Evolutionary conservation across 2,329 filamentous ascomycete species (phyloP), one percentile per base, ranked within the genome.

Genomic region (Xylariaceae sp.): DNA sequence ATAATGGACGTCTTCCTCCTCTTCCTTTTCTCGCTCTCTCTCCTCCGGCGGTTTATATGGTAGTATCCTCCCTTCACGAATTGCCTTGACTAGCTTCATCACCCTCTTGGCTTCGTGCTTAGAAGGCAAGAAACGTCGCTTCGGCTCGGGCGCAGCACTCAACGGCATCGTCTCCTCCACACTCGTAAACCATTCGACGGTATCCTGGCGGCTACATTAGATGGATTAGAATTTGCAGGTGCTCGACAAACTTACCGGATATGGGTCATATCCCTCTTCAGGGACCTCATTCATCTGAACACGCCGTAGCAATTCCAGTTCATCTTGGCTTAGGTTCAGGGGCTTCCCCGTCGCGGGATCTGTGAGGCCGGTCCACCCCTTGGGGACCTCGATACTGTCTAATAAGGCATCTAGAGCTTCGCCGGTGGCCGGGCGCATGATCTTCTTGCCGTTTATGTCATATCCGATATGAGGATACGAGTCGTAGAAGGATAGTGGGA

Each of bases 391-490:
- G 67, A 99, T 99, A 75, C 90, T 97, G 68, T 99, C 93, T 9
- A 99, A 81, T 43, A 99, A 81, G 12, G 92, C 91, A 79, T 99
- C 95, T 29, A 99, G 79, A 37, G 95, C 95, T 72, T 96, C 89
- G 50, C 93, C 93, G 65, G 92, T 93, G 3, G 96, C 95, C 6
- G 95, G 95, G 50, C 95, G 89, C 87, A 96, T 90, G 62, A 99
- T 96, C 75, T 90, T 96, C 83, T 96, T 97, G 74, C 95, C 95
- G 74, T 99, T 96, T 78, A 99, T 98, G 68, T 97, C 91, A 76
- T 99, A 99, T 57, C 95, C 95, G 71, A 99, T 97, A 73, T 99
- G 95, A 48, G 95, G 95, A 72, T 97, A 99, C 37, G 91, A 89
- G 73, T 99, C 95, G 79, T 99, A 99, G 76, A 96, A 98, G 2